A percentile compares a stretch with the other conserved stretches of the same genome.
phyloP scores from a whole-genome alignment of 1,284 basidiomycete species.

The Phylloboletellus chloephorus region DNA sequence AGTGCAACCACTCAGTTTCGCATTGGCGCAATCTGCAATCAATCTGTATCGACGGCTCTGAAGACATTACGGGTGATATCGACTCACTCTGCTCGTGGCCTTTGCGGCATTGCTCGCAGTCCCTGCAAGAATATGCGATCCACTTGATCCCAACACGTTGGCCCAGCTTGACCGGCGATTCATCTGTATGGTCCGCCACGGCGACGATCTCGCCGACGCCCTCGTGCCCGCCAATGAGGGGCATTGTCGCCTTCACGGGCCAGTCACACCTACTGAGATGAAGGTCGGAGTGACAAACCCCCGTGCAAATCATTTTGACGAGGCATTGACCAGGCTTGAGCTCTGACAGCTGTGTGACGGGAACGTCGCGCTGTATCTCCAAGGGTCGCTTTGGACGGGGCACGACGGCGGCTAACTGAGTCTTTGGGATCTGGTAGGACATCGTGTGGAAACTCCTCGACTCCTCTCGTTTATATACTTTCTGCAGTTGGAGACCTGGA shows the following conservation, averaged over 20 bases:
- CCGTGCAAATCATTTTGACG: conserved; percentile 71
- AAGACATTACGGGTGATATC: not conserved
- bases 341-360: conserved; percentile 58
- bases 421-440: conserved; percentile 47
- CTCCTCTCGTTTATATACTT: too few relatives aligned
- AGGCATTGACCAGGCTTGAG: conserved; percentile 80
- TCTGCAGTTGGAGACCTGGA: too few relatives aligned
- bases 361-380: conserved; percentile 45
- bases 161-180: conserved; percentile 64
- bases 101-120: conserved; percentile 73
- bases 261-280: conserved; percentile 71
- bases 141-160: conserved; percentile 88
- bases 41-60: not conserved
- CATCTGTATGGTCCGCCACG: conserved; percentile 60
- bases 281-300: conserved; percentile 76
- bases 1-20: conserved; percentile 65
- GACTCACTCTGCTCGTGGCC: conserved; percentile 65
- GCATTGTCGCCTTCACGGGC: conserved; percentile 62
- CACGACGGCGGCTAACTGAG: conserved; percentile 61
- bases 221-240: conserved; percentile 84
- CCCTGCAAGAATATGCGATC: conserved; percentile 64
- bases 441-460: too few relatives aligned
- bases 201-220: conserved; percentile 75
- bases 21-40: conserved; percentile 53
- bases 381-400: conserved; percentile 40